Base-by-base conservation (phyloP, 2,329 filamentous ascomycete genomes). In the Lachnellula cervina region DNA sequence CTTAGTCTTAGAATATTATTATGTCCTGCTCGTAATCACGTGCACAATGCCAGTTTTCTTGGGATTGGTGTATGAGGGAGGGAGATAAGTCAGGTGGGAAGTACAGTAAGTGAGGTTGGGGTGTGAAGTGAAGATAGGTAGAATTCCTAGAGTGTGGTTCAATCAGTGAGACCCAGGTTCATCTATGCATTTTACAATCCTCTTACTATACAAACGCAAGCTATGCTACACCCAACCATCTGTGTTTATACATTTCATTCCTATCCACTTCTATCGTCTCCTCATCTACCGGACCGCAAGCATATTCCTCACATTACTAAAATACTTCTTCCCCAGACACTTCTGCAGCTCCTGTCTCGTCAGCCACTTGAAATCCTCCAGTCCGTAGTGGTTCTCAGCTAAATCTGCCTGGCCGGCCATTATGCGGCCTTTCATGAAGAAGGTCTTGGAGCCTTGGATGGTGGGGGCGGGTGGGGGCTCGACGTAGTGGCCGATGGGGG, bases 351-450 rank as follows among this genome's bases (percentile, higher is more conserved):
- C 94, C 59, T 96, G 90, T 72, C 88, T 92, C 23, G 89, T 87
- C 67, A 97, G 74, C 94, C 94, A 99, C 75, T 89, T 85, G 76
- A 94, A 99, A 71, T 97, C 90, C 52, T 80, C 78, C 52, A 94
- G 77, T 5, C 87, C 88, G 55, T 88, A 80, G 59, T 77, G 76
- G 74, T 94, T 96, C 57, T 77, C 78, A 59, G 77, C 76, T 51
- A 97, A 73, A 71, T 96, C 82, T 32, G 88, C 90, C 75, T 97
- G 94, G n/a, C 94, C 94, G 35, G 92, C 90, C 88, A 97, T 90
- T 72, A 99, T 97, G 61, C 94, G 84, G 50, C 85, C 89, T 79
- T 97, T 97, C 78, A 97, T 83, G 80, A 96, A 97, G 74, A 99
- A 99, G 2, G 86, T 86, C 80, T 96, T 97, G 68, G 88, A 82